Percentiles rank a stretch among this genome's conserved stretches.
Conservation (phyloP, 2,329 filamentous ascomycete species). For the Fusarium buharicum region DNA sequence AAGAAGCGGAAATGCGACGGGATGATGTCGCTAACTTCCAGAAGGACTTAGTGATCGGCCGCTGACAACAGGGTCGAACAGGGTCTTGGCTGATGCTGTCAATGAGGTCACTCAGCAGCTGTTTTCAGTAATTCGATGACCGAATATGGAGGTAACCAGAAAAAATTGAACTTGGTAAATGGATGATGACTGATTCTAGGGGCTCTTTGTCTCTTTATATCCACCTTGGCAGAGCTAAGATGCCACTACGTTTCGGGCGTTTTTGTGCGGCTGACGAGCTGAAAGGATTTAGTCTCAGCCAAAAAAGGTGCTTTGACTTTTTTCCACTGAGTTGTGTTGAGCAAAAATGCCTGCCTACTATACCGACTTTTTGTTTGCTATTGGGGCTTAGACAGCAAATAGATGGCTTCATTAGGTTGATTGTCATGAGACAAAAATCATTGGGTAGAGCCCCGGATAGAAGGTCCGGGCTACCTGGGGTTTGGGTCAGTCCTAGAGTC, state of each 20-base stretch:
- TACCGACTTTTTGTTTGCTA: not conserved
- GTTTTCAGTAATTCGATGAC: not conserved
- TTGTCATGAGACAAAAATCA: not conserved
- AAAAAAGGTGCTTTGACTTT: conserved; percentile 6
- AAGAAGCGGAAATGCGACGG: not conserved
- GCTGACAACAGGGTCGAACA: conserved; percentile 15
- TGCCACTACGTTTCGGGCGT: not conserved
- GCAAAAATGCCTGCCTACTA: not conserved
- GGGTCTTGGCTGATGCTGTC: conserved; percentile 11
- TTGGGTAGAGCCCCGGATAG: not conserved
- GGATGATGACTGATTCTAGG: not conserved
- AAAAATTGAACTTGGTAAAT: not conserved
- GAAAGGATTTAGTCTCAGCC: conserved; percentile 9
- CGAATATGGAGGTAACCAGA: not conserved
- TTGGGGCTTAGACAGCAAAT: not conserved
- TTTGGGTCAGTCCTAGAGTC: conserved; percentile 4
- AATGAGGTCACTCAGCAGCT: conserved; percentile 23
- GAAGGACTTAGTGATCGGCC: conserved; percentile 25
- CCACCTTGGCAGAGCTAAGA: not conserved
- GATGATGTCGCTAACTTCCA: conserved; percentile 24
- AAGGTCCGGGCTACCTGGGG: not conserved
- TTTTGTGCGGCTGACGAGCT: conserved; percentile 20
- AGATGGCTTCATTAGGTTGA: not conserved
- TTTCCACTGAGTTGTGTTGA: not conserved
- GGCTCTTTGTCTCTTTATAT: conserved; percentile 5